These are phyloP conservation scores for Globisporangium nodosum DNA, from an alignment of 352 stramenopile genomes.

Conservation along the genomic window DNA sequence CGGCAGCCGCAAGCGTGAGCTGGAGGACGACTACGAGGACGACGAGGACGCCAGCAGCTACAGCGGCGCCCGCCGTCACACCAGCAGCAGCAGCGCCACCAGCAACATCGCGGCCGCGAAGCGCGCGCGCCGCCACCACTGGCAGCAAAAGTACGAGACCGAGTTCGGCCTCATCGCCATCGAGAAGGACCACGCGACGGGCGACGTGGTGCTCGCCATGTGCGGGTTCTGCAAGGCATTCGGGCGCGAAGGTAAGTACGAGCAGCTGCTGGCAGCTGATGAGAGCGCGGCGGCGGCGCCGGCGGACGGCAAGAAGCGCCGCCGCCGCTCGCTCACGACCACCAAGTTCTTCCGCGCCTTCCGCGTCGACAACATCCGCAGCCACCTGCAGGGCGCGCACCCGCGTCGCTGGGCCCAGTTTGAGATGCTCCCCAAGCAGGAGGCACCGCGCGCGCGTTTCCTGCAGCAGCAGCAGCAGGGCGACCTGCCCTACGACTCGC, in stretches of 20 bases:
- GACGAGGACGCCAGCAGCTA: conserved; percentile 33
- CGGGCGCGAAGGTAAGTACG: conserved; percentile 69
- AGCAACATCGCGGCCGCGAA: conserved; percentile 22
- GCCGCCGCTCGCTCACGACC: conserved; percentile 70
- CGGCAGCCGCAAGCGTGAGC: conserved; percentile 38
- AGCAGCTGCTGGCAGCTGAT: conserved; percentile 58
- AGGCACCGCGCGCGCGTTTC: conserved; percentile 43
- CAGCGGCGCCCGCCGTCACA: neutral
- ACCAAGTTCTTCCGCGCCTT: conserved; percentile 87
- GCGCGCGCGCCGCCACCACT: conserved; percentile 63
- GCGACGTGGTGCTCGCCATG: conserved; percentile 74
- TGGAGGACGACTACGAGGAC: conserved; percentile 32
- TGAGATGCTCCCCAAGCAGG: conserved; percentile 76
- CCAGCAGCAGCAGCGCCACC: conserved; percentile 4
- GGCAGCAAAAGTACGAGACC: conserved; percentile 78
- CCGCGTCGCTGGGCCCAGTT: conserved; percentile 73
- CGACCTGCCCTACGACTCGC: conserved; percentile 58
- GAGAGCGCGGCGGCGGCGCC: conserved; percentile 2
- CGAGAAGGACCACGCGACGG: conserved; percentile 55
- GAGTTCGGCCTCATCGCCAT: conserved; percentile 73
- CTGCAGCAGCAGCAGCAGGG: conserved; percentile 60
- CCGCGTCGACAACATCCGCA: conserved; percentile 84
- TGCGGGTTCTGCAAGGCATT: conserved; percentile 84
- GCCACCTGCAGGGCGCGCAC: conserved; percentile 71
- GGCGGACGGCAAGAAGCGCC: conserved; percentile 61